Conservation (phyloP, 345 rosid genomes). For the Schrenkiella parvula region DNA sequence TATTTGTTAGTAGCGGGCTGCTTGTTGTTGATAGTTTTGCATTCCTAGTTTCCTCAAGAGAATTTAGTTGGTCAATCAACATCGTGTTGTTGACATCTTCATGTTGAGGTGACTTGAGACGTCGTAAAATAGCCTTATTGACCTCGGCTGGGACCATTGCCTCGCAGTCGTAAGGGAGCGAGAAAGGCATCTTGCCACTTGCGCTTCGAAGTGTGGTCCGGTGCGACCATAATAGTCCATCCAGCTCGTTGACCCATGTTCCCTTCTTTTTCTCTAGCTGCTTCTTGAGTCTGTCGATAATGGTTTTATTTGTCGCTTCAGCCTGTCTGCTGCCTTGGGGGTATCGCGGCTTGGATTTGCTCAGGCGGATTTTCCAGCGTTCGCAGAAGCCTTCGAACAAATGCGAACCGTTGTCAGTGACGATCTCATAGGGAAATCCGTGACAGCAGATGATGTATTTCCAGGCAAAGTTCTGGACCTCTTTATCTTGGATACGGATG, state of each 20-base stretch:
- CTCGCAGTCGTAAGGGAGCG: neutral
- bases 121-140: no score
- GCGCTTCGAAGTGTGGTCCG: neutral
- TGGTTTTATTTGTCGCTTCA: neutral
- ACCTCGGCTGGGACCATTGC: neutral
- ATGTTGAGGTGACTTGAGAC: no score
- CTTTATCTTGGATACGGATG: rapidly evolving
- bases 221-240: neutral
- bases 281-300: neutral
- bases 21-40: no score
- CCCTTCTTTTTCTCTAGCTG: neutral
- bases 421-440: neutral
- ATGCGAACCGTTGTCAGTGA: neutral
- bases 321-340: neutral
- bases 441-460: neutral
- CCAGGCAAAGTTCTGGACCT: neutral
- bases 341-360: neutral
- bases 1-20: no score
- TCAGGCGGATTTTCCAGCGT: neutral
- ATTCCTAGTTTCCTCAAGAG: no score
- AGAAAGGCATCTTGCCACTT: neutral
- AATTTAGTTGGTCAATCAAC: no score
- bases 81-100: no score
- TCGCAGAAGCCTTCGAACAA: neutral
- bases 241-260: neutral